phyloP scores from a whole-genome alignment of 345 rosid genomes.

The Eucalyptus regnans region DNA sequence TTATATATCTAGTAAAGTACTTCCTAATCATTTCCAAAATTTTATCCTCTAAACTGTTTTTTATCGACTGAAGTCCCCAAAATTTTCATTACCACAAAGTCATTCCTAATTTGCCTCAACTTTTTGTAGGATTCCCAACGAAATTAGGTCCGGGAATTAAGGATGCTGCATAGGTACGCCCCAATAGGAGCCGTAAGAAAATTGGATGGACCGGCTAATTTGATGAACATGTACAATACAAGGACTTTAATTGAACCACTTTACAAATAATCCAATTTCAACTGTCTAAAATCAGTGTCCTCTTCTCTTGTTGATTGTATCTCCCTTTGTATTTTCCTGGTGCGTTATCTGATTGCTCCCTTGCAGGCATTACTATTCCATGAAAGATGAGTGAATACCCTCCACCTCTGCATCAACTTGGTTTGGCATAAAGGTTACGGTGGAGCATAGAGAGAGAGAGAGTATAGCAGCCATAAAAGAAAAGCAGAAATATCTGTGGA shows the following conservation, averaged over 20 bases:
- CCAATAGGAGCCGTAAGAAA: not conserved
- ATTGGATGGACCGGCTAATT: not conserved
- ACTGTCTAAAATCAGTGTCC: not conserved
- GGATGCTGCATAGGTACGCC: not conserved
- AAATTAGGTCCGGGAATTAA: not conserved
- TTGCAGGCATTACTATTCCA: not conserved
- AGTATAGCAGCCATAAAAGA: not conserved
- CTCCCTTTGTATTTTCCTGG: not conserved
- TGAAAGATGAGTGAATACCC: not conserved
- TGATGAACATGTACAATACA: not conserved
- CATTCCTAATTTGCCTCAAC: not conserved
- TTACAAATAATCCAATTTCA: not conserved
- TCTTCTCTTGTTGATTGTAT: not conserved
- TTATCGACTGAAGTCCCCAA: not conserved
- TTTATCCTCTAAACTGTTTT: not conserved
- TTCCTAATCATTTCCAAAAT: not conserved
- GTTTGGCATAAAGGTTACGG: not conserved
- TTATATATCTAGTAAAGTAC: not conserved
- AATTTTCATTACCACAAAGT: not conserved
- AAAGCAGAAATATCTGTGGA: not conserved
- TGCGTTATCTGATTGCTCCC: not conserved
- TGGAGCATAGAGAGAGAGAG: not conserved
- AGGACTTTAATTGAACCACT: not conserved
- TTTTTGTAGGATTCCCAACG: not conserved
- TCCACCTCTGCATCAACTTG: not conserved